Evolutionary conservation across 352 stramenopile species (phyloP).

Genomic region (Lagenidium sp.): DNA sequence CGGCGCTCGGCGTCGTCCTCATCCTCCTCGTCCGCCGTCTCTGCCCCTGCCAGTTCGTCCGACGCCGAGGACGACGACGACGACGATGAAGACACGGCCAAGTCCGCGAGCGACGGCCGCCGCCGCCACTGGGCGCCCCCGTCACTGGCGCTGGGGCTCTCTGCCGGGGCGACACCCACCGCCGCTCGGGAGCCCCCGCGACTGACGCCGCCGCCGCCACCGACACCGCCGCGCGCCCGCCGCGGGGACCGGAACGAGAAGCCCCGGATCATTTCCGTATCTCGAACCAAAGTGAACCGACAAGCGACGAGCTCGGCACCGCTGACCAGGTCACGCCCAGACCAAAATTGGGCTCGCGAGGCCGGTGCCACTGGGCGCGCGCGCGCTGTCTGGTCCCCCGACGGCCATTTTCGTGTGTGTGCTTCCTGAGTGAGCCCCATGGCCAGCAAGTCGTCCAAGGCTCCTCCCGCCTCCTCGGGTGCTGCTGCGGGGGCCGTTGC

Average conservation of each 20-base stretch:
- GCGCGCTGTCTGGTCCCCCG: no score
- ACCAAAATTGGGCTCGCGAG: no score
- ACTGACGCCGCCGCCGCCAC: not conserved
- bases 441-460: not conserved
- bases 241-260: slow-evolving; percentile 7
- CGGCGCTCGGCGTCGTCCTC: slow-evolving; percentile 4
- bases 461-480: not conserved
- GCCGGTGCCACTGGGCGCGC: no score
- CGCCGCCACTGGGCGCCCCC: no score
- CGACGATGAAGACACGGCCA: slow-evolving; percentile 3
- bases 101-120: slow-evolving; percentile 11
- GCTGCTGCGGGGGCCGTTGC: not conserved
- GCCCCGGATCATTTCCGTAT: slow-evolving; percentile 5
- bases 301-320: no score
- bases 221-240: not conserved
- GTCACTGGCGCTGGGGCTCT: no score
- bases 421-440: no score
- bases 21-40: slow-evolving; percentile 2
- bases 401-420: no score
- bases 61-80: not conserved
- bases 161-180: no score
- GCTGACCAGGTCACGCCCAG: no score
- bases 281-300: no score
- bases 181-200: no score
- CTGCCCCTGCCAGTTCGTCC: not conserved